These are phyloP conservation scores for Neonectria faginata DNA, from an alignment of 2,329 filamentous ascomycete species.

Conservation along the genomic window DNA sequence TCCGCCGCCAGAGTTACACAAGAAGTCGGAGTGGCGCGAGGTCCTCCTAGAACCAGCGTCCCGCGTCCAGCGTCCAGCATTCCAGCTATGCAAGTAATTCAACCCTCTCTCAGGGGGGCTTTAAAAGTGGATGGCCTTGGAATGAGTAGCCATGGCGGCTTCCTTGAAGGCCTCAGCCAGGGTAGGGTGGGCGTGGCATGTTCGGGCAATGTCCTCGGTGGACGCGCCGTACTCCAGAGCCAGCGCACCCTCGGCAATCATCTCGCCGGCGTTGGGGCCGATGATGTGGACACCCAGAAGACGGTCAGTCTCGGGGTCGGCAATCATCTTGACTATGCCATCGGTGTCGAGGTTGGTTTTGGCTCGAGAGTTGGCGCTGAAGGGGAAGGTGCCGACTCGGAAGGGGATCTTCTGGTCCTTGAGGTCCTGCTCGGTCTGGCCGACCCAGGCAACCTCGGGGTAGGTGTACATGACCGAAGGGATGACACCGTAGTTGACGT, in stretches of 20 bases:
- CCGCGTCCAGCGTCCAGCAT: slow-evolving; percentile 12
- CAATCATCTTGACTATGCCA: slow-evolving; percentile 95
- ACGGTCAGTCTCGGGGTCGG: slow-evolving; percentile 95
- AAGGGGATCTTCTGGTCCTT: slow-evolving; percentile 92
- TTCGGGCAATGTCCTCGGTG: slow-evolving; percentile 93
- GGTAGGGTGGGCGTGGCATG: slow-evolving; percentile 96
- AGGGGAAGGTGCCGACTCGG: slow-evolving; percentile 94
- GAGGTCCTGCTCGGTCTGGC: slow-evolving; percentile 95
- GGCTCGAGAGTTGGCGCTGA: slow-evolving; percentile 96
- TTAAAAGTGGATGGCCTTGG: slow-evolving; percentile 96
- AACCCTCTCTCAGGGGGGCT: slow-evolving; percentile 27
- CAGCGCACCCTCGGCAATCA: slow-evolving; percentile 97
- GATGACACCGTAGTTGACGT: slow-evolving; percentile 99
- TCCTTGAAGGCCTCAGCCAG: slow-evolving; percentile 99
- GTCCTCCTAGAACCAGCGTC: slow-evolving; percentile 4
- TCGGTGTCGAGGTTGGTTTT: slow-evolving; percentile 99
- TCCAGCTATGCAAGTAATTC: slow-evolving; percentile 31
- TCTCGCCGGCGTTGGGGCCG: slow-evolving; percentile 95
- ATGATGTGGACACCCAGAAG: slow-evolving; percentile 97
- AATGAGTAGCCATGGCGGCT: slow-evolving; percentile 97
- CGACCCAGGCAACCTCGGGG: slow-evolving; percentile 98
- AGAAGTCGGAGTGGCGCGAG: slow-evolving; percentile 28
- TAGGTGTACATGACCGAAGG: slow-evolving; percentile 99
- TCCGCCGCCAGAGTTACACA: slow-evolving; percentile 32
- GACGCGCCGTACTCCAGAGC: slow-evolving; percentile 97